Conservation (phyloP, 2,329 filamentous ascomycete species). For the Trichocomaceae sp. region DNA sequence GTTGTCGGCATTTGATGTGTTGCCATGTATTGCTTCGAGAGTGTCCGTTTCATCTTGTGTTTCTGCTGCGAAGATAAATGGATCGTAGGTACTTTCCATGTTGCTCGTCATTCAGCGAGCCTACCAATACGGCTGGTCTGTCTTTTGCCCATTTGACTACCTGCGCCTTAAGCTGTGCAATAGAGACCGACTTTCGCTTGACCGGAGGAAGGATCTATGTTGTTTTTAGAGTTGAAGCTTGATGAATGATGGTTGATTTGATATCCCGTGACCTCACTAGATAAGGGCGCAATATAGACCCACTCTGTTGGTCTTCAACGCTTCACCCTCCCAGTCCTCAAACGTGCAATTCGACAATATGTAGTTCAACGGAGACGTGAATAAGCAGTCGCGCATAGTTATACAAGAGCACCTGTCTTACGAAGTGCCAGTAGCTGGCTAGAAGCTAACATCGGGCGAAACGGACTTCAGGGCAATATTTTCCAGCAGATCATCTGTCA, state of each 20-base stretch:
- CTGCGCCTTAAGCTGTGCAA: background rate
- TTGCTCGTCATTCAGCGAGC: background rate
- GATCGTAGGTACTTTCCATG: background rate
- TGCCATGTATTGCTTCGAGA: background rate
- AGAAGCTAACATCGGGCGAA: no score
- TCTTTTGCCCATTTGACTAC: background rate
- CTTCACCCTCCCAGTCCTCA: background rate
- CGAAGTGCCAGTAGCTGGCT: no score
- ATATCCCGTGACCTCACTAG: background rate
- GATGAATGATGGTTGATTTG: background rate
- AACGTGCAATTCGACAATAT: no score
- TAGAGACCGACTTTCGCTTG: no score
- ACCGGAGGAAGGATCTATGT: background rate
- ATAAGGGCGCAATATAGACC: background rate
- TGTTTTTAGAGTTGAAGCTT: background rate
- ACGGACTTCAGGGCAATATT: no score
- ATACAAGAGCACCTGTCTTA: no score
- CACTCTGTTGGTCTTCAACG: background rate
- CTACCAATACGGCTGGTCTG: background rate
- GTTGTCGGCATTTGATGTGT: background rate
- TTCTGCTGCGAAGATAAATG: constrained; percentile 2
- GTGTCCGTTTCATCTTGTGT: background rate
- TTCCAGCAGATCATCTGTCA: no score
- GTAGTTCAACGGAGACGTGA: no score
- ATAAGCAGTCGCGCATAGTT: no score